These are phyloP conservation scores for Colletotrichum eremochloae DNA, from an alignment of 2,329 filamentous ascomycete species.

Conservation along the genomic window DNA sequence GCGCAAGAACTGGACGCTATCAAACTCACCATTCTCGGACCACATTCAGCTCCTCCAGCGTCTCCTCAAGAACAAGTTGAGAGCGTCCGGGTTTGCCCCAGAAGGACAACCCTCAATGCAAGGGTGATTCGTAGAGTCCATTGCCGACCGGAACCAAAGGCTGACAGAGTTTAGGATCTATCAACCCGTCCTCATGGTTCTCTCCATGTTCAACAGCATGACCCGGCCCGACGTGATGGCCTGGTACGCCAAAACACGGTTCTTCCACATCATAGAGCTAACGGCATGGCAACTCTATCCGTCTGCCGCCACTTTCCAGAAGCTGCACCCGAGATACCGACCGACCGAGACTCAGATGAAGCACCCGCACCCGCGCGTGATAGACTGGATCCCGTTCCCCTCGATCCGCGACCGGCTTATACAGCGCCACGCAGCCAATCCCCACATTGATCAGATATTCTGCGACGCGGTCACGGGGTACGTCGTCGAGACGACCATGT, in stretches of 20 bases:
- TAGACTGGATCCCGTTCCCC: conserved; percentile 47
- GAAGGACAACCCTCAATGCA: conserved; percentile 23
- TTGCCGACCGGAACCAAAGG: background rate
- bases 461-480: conserved; percentile 52
- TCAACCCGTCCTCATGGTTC: conserved; percentile 49
- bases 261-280: conserved; percentile 52
- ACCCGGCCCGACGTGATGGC: conserved; percentile 52
- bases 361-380: conserved; percentile 46
- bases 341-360: conserved; percentile 47
- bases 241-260: conserved; percentile 57
- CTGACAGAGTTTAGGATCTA: conserved; percentile 32
- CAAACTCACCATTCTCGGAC: conserved; percentile 51
- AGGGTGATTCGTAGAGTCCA: background rate
- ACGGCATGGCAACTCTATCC: conserved; percentile 52
- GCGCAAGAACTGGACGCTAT: conserved; percentile 46
- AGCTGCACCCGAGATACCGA: conserved; percentile 48
- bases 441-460: conserved; percentile 50
- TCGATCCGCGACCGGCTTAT: conserved; percentile 49
- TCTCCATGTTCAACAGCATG: conserved; percentile 53
- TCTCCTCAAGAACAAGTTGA: conserved; percentile 46
- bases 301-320: conserved; percentile 46
- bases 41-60: conserved; percentile 48
- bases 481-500: conserved; percentile 50
- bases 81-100: conserved; percentile 32
- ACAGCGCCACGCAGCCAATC: conserved; percentile 49